Conservation (phyloP, 176 grass and related monocot species). For the Lolium perenne region DNA sequence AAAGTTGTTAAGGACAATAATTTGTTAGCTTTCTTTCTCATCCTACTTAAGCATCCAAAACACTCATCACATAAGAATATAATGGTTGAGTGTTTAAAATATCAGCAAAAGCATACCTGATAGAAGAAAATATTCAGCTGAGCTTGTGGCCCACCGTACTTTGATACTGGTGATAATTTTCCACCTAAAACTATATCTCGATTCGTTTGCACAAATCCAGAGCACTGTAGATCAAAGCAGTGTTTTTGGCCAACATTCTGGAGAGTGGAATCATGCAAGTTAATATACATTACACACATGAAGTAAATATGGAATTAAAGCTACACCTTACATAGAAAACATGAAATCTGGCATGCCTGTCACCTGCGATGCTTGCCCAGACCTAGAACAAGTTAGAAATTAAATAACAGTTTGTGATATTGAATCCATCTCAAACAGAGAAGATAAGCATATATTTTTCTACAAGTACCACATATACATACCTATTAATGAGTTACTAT, state of each 20-base stretch:
- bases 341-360: slow-evolving; percentile 13
- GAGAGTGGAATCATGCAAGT: neutral
- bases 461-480: neutral
- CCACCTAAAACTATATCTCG: slow-evolving; percentile 1
- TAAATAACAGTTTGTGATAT: neutral
- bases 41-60: neutral
- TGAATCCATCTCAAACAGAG: neutral
- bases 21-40: neutral
- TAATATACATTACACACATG: neutral
- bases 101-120: neutral
- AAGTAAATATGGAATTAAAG: neutral
- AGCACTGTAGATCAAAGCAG: slow-evolving; percentile 14
- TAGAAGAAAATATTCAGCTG: neutral
- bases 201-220: slow-evolving; percentile 21
- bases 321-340: slow-evolving; percentile 12
- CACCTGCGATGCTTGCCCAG: neutral
- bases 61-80: too few species aligned
- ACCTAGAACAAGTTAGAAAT: neutral
- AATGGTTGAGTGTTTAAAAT: neutral
- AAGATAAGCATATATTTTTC: neutral
- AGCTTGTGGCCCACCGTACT: neutral
- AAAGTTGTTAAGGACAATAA: neutral
- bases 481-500: neutral
- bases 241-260: neutral
- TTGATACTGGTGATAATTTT: neutral